Evolutionary conservation across 2,329 filamentous ascomycete genomes (phyloP), one percentile per base, ranked within the genome.

Genomic region (Decorospora gaudefroyi): DNA sequence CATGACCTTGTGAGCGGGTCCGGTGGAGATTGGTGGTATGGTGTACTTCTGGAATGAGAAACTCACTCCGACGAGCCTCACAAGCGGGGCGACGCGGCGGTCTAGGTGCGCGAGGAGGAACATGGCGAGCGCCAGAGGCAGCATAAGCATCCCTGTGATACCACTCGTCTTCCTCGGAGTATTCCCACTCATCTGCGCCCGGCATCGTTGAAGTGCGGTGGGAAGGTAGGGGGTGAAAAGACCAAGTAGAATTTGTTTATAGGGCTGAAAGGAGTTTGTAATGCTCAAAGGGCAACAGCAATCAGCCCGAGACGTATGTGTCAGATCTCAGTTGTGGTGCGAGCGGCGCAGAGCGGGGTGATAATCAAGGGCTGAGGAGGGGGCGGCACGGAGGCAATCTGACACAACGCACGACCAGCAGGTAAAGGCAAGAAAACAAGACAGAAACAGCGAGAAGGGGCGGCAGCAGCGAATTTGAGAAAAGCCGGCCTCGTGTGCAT

Each of bases 1-100:
- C 53, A 41, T 72, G 68, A 30, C 75, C 74, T 28, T 70, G 68
- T 11, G 74, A 76, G 45, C 73, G 70, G 33, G 72, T 72, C 40
- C 75, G 72, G 35, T 75, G 70, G 11, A 76, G 68, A 28, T 66
- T 65, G 28, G 55, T 51, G 1, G 57, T 49, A 26, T 59, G 68
- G 39, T 57, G 53, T 12, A 48, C 49, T 30, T 68, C 61, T 1
- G 67, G 68, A 9, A 40, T 46, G 16, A 70, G 56, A 13, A 63
- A 62, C 25, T 69, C 65, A 26, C 53, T 59, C 36, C 61, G 59
- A 43, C 55, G 62, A 27, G 60, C 64, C 22, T 46, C 59, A 31
- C 53, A 54, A 9, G 56, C 53, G 27, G 53, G 53, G 36, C 49
- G 49, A 32, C 43, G 39, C 15, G 56, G 51, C 42, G 50, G 49